Percentiles rank a stretch among this genome's conserved stretches.
Evolutionary conservation across 2,329 filamentous ascomycete species (phyloP).

Genomic region (Colletotrichum paranaense): DNA sequence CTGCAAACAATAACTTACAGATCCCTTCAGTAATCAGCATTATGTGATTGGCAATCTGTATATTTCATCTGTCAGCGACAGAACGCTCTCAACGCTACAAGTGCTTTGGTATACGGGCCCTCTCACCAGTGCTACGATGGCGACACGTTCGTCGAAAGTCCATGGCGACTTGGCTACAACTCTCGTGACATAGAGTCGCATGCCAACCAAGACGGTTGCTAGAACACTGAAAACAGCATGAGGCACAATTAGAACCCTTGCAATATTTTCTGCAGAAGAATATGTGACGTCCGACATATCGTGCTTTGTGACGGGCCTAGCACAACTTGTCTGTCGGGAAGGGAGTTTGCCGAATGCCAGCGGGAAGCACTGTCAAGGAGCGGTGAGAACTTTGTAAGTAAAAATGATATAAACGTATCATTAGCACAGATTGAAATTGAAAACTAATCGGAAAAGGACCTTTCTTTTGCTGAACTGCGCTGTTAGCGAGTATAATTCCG

Average conservation of each 20-base stretch:
- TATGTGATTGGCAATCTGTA: constrained; percentile 7
- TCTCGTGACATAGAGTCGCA: not conserved
- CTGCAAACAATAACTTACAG: not conserved
- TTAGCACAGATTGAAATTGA: too few relatives aligned
- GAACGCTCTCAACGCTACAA: not conserved
- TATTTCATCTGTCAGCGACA: not conserved
- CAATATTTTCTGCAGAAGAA: not conserved
- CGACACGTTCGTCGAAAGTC: constrained; percentile 1
- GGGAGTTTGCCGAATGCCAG: too few relatives aligned
- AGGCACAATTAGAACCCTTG: not conserved
- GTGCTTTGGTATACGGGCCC: too few relatives aligned
- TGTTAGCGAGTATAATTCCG: too few relatives aligned
- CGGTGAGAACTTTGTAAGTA: too few relatives aligned
- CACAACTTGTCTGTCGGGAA: too few relatives aligned
- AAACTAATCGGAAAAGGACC: too few relatives aligned
- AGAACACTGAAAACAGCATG: constrained; percentile 13
- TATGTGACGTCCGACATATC: constrained; percentile 1
- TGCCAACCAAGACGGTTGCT: not conserved
- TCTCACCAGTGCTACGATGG: constrained; percentile 5
- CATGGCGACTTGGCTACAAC: not conserved
- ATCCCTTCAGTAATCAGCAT: constrained; percentile 12
- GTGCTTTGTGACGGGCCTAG: not conserved
- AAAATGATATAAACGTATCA: too few relatives aligned
- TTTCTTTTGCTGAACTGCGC: too few relatives aligned
- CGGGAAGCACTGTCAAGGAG: not conserved